phyloP scores from a whole-genome alignment of 768 basidiomycete genomes.

The Lactifluus hygrophoroides region DNA sequence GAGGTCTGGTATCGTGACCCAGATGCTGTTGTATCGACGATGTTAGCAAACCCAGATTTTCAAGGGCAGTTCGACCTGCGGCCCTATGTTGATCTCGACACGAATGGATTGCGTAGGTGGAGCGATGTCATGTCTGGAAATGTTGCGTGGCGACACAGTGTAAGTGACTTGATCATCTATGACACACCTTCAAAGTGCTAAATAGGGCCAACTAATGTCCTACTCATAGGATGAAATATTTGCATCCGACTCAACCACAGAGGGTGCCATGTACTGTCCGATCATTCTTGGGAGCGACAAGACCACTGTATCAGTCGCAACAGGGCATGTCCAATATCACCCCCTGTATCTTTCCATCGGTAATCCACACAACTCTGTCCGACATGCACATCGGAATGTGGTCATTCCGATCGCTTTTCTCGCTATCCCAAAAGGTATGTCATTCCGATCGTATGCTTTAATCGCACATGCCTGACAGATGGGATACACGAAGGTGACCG shows the following conservation, averaged over 20 bases:
- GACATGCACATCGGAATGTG: no score
- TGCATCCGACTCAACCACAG: not conserved
- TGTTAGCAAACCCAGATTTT: not conserved
- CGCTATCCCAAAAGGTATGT: no score
- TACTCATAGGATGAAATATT: not conserved
- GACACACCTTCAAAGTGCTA: no score
- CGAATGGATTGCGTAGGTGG: no score
- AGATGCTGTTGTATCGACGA: not conserved
- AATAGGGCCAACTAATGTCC: no score
- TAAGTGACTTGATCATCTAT: constrained; percentile 15
- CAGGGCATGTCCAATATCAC: constrained; percentile 22
- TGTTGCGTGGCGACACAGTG: constrained; percentile 35
- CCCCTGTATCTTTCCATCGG: constrained; percentile 23
- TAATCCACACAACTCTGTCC: no score
- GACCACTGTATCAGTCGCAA: constrained; percentile 25
- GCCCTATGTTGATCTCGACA: no score
- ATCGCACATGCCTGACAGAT: no score
- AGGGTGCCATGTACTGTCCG: constrained; percentile 12
- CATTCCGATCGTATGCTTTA: no score
- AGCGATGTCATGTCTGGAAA: constrained; percentile 34
- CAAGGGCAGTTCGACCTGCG: not conserved
- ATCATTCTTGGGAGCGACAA: constrained; percentile 26
- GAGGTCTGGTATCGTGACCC: not conserved
- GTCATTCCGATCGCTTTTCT: no score
- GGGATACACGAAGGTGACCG: no score